A percentile compares a stretch with the other conserved stretches of the same genome.
These are phyloP conservation scores for Lactarius akahatsu DNA, from an alignment of 768 basidiomycete genomes.

Conservation along the genomic window DNA sequence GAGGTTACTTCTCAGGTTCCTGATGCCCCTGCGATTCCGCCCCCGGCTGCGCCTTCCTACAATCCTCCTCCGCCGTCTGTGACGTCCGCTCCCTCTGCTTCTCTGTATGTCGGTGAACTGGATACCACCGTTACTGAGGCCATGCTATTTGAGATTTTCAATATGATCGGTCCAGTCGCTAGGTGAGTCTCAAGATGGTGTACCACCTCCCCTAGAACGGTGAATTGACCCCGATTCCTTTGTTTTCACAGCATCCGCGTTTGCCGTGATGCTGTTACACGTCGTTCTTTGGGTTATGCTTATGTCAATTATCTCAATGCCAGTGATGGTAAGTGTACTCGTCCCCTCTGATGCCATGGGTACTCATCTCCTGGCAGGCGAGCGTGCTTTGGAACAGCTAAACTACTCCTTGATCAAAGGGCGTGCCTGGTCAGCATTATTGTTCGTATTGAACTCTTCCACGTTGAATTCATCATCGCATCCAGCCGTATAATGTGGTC, in stretches of 20 bases:
- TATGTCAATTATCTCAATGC: constrained; percentile 99
- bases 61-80: constrained; percentile 51
- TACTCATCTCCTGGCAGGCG: constrained; percentile 51
- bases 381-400: constrained; percentile 97
- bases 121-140: constrained; percentile 98
- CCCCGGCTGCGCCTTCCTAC: constrained; percentile 56
- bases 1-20: constrained; percentile 40
- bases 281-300: constrained; percentile 98
- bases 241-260: constrained; percentile 79
- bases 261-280: constrained; percentile 99
- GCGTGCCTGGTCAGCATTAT: constrained; percentile 77
- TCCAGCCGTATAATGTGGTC: constrained; percentile 99
- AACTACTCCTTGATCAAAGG: constrained; percentile 99
- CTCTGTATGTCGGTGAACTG: constrained; percentile 98
- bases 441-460: not conserved
- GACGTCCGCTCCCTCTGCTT: constrained; percentile 77
- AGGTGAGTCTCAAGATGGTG: constrained; percentile 54
- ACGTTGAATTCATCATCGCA: constrained; percentile 12
- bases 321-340: constrained; percentile 67
- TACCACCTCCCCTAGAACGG: constrained; percentile 12
- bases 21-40: constrained; percentile 45
- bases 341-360: constrained; percentile 5
- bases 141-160: constrained; percentile 99
- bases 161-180: constrained; percentile 99
- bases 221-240: constrained; percentile 10